These are phyloP conservation scores for Leishmania arabica DNA, from an alignment of 208 protist genomes.

Conservation along the genomic window DNA sequence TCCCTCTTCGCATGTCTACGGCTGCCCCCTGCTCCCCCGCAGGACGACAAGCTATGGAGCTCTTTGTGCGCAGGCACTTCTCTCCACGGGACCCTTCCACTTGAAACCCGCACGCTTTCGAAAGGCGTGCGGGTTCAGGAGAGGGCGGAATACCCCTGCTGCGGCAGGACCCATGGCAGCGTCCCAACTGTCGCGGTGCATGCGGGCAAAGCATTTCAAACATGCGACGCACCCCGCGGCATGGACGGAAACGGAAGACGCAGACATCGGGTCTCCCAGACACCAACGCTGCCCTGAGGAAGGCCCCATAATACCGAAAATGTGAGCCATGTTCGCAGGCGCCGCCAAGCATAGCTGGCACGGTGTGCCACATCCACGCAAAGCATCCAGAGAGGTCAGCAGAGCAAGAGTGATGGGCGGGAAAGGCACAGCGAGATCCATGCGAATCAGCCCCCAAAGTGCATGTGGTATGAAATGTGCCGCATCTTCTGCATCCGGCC, in stretches of 20 bases:
- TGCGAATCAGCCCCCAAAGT: neutral
- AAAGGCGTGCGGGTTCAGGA: neutral
- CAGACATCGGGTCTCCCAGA: neutral
- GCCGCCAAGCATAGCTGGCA: neutral
- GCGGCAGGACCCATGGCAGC: neutral
- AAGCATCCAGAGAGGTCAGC: neutral
- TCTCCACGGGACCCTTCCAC: neutral
- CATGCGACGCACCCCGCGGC: neutral
- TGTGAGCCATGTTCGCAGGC: no score
- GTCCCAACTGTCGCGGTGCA: neutral
- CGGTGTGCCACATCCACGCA: neutral
- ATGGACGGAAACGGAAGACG: neutral
- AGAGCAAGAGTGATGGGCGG: neutral
- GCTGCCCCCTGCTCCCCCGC: neutral
- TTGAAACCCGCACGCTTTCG: neutral
- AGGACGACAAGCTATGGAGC: neutral
- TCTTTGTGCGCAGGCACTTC: neutral
- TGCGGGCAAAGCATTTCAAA: neutral
- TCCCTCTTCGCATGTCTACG: neutral
- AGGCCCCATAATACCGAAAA: no score
- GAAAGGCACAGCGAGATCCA: neutral
- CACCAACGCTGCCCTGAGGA: neutral
- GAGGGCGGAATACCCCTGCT: neutral
- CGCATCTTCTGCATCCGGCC: neutral
- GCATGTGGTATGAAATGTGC: neutral